A percentile compares a stretch with the other conserved stretches of the same genome.
phyloP scores from a whole-genome alignment of 352 stramenopile species.

The Globisporangium echinulatum region DNA sequence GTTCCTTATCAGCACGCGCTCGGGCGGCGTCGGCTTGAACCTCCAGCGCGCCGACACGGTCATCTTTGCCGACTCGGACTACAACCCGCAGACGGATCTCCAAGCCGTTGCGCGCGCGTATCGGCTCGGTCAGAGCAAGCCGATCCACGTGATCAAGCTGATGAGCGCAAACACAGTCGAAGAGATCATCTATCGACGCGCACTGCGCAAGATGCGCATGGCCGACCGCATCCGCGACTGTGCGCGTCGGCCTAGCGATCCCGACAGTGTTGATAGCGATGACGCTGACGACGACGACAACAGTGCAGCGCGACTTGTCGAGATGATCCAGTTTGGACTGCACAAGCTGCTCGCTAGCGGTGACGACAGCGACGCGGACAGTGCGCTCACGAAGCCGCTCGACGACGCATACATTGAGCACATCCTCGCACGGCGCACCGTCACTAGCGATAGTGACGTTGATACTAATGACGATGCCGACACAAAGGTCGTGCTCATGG shows the following conservation, averaged over 20 bases:
- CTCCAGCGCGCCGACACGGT: slow-evolving; percentile 78
- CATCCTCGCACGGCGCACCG: slow-evolving; percentile 27
- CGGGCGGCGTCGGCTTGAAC: slow-evolving; percentile 64
- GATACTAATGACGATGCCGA: background rate
- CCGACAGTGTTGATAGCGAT: slow-evolving; percentile 26
- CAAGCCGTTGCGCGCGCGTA: slow-evolving; percentile 69
- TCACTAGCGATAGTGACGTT: background rate
- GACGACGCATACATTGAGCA: slow-evolving; percentile 51
- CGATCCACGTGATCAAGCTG: slow-evolving; percentile 79
- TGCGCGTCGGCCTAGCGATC: slow-evolving; percentile 25
- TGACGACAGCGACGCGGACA: slow-evolving; percentile 22
- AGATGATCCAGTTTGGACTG: slow-evolving; percentile 73
- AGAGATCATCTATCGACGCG: slow-evolving; percentile 71
- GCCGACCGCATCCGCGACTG: slow-evolving; percentile 64
- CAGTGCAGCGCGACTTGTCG: slow-evolving; percentile 37
- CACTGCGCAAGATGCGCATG: slow-evolving; percentile 67
- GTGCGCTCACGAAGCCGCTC: slow-evolving; percentile 37
- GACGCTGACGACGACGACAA: slow-evolving; percentile 30
- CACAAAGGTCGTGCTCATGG: slow-evolving; percentile 3
- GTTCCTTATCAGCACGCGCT: slow-evolving; percentile 73
- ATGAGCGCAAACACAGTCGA: slow-evolving; percentile 69
- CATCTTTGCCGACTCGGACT: slow-evolving; percentile 77
- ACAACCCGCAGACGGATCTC: slow-evolving; percentile 68
- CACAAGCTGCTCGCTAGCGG: slow-evolving; percentile 55
- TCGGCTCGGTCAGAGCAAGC: slow-evolving; percentile 63